Base-by-base conservation (phyloP, 495 filamentous ascomycete species). In the Thermothielavioides terrestris region DNA sequence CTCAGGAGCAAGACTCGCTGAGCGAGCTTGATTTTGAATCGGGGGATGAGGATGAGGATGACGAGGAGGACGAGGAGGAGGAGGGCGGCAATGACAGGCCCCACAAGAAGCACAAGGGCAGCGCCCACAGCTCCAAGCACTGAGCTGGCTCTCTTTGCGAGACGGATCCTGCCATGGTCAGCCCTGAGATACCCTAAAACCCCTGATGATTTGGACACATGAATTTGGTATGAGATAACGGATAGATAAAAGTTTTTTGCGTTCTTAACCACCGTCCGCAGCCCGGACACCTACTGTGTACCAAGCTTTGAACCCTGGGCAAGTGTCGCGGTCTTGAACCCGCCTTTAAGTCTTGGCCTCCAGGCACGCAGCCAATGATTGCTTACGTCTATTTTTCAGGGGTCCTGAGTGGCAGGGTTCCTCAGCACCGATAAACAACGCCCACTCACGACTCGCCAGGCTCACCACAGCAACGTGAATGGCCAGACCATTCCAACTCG, bases 21-120 rank as follows among this genome's bases (percentile, higher is more conserved):
- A 79, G 63, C 50, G 81, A 83, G 30, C 50, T 64, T n/a, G 77
- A 83, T 37, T 79, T 82, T 47, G 82, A 84, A 56, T 73, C 72
- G 11, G 67, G 64, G 28, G 75, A 78, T 6, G 71, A 70, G 15
- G 64, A 60, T 23, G 68, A 69, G n/a, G 68, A 45, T 12, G 42
- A n/a, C n/a, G n/a, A n/a, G n/a, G n/a, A 45, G 11, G 42, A 64
- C 0, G 61, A 63, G 28, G 68, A 70, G 1, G 68, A 75, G 2
- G 73, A 69, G 23, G 60, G 63, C 27, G 62, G 66, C 40, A 54
- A 65, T 11, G 68, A 63, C 18, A 56, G 58, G 36, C 63, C 72
- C 3, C 62, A 63, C 51, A 75, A 74, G 55, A 74, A 73, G 70
- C 59, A 65, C 8, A 73, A 72, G 61, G 63, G 53, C 22, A 70